These are phyloP conservation scores for Nakaseomyces nivariensis DNA, from an alignment of 1,139 yeast species.

Conservation along the genomic window DNA sequence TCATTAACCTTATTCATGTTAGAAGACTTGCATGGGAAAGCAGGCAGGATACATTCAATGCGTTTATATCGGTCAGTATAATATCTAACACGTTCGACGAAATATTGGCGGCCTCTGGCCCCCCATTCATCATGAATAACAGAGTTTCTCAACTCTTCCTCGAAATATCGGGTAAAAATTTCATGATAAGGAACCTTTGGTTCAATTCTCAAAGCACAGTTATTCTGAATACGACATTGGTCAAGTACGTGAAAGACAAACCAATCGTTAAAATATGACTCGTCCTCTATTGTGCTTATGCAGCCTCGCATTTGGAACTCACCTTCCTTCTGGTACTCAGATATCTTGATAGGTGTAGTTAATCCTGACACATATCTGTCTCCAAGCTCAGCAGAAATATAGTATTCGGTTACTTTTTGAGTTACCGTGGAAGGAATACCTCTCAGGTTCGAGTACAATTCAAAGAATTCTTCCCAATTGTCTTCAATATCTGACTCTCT, in stretches of 20 bases:
- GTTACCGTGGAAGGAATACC: conserved; percentile 10
- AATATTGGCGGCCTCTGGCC: conserved; percentile 35
- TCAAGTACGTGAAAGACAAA: conserved; percentile 30
- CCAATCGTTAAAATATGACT: conserved; percentile 31
- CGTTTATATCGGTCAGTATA: conserved; percentile 40
- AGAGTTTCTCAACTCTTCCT: conserved; percentile 38
- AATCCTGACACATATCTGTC: conserved; percentile 15
- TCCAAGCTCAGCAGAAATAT: conserved; percentile 13
- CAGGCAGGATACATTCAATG: conserved; percentile 51
- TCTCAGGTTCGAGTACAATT: conserved; percentile 6
- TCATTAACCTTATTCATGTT: conserved; percentile 46
- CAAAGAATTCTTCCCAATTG: conserved; percentile 22
- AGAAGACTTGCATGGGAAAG: conserved; percentile 56
- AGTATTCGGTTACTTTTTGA: conserved; percentile 16
- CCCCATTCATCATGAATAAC: conserved; percentile 42
- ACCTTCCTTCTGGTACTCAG: conserved; percentile 23
- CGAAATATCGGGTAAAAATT: conserved; percentile 34
- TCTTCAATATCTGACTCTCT: conserved; percentile 21
- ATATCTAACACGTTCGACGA: conserved; percentile 36
- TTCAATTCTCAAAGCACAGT: conserved; percentile 11
- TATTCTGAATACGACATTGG: conserved; percentile 24
- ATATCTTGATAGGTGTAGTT: conserved; percentile 21
- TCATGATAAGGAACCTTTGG: conserved; percentile 20
- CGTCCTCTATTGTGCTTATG: conserved; percentile 25
- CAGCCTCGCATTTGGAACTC: conserved; percentile 31